Conservation (phyloP, 1,139 yeast species). For the Pichia cactophila region DNA sequence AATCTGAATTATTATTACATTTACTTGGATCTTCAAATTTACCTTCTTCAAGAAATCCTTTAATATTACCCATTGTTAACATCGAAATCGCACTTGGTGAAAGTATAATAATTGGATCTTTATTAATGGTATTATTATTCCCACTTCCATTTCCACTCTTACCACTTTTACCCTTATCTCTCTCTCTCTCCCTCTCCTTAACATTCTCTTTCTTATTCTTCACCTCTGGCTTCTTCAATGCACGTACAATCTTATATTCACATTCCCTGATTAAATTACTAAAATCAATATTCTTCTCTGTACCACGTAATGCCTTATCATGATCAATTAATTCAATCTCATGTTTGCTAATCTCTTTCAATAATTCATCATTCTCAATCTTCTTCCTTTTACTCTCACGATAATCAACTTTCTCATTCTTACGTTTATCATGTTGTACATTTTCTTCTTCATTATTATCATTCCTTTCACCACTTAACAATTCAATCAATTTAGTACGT, state of each 20-base stretch:
- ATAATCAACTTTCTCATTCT: conserved; percentile 16
- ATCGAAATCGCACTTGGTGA: conserved; percentile 95
- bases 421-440: conserved; percentile 2
- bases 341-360: conserved; percentile 44
- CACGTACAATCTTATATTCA: conserved; percentile 46
- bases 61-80: conserved; percentile 72
- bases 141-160: conserved; percentile 8
- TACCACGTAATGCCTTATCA: conserved; percentile 72
- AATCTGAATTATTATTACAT: conserved; percentile 26
- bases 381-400: conserved; percentile 17
- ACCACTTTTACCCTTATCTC: conserved; percentile 28
- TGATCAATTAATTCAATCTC: conserved; percentile 73
- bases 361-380: conserved; percentile 45
- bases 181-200: not conserved
- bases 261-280: conserved; percentile 64
- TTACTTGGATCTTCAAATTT: conserved; percentile 44
- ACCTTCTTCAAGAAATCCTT: conserved; percentile 75
- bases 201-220: not conserved
- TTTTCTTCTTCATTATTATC: conserved; percentile 33
- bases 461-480: conserved; percentile 52
- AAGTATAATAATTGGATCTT: conserved; percentile 85
- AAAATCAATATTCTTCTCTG: conserved; percentile 60
- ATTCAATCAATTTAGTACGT: conserved; percentile 74
- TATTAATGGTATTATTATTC: conserved; percentile 19
- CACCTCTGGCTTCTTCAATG: conserved; percentile 3